These are phyloP conservation scores for Raphanus hybrid DNA, from an alignment of 441 rosid species.

Conservation along the genomic window DNA sequence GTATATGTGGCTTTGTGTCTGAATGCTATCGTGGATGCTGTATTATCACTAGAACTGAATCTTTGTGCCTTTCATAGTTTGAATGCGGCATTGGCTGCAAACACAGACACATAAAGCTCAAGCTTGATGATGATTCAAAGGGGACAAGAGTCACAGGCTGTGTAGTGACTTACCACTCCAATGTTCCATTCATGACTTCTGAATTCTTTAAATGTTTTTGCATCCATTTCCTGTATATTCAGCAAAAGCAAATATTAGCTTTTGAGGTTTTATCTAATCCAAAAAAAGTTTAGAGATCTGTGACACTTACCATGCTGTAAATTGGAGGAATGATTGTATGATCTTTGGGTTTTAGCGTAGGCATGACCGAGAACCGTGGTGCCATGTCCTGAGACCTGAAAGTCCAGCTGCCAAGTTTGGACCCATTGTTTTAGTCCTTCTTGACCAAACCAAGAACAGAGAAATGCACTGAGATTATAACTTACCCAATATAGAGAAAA, in stretches of 20 bases:
- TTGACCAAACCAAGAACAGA: slow-evolving; percentile 22
- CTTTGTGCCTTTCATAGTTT: slow-evolving; percentile 48
- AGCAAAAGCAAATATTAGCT: slow-evolving; percentile 1
- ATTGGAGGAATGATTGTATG: slow-evolving; percentile 65
- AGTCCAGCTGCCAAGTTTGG: slow-evolving; percentile 66
- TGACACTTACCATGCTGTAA: slow-evolving; percentile 71
- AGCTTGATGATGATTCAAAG: slow-evolving; percentile 15
- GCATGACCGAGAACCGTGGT: slow-evolving; percentile 80
- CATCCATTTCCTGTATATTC: slow-evolving; percentile 81
- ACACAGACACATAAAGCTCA: slow-evolving; percentile 3
- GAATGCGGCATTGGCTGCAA: slow-evolving; percentile 68
- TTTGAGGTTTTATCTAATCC: background rate
- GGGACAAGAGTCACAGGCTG: background rate
- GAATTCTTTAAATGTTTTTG: slow-evolving; percentile 67
- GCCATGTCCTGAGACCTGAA: slow-evolving; percentile 86
- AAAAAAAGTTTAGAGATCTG: background rate
- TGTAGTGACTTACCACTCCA: slow-evolving; percentile 66
- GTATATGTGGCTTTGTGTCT: background rate
- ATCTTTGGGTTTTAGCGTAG: slow-evolving; percentile 61
- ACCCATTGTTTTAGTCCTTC: background rate
- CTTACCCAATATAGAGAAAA: slow-evolving; percentile 80
- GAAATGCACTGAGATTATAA: background rate
- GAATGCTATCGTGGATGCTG: slow-evolving; percentile 68
- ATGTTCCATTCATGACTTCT: slow-evolving; percentile 80
- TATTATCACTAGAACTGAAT: slow-evolving; percentile 70